Conservation (phyloP, 345 rosid species). For the Rhodamnia argentea region DNA sequence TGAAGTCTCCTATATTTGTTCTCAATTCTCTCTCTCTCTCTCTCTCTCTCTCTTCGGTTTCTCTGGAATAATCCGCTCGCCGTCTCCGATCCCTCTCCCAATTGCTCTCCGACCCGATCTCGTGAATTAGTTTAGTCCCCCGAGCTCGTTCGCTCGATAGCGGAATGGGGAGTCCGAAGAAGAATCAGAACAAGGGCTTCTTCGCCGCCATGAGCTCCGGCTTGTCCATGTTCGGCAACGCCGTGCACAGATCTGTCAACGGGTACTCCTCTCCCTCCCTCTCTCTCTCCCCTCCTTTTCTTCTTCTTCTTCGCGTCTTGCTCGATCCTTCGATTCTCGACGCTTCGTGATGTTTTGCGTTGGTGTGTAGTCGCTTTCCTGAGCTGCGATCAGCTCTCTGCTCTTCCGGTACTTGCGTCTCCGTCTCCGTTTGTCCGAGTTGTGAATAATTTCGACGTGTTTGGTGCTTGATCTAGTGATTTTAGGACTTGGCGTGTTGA, state of each 20-base stretch:
- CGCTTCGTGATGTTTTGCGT: background rate
- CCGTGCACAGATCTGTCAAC: conserved; percentile 62
- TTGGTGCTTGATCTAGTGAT: conserved; percentile 2
- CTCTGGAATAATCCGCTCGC: background rate
- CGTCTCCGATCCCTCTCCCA: background rate
- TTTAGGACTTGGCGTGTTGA: background rate
- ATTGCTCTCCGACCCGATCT: background rate
- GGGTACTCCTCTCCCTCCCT: conserved; percentile 17
- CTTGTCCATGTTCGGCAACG: conserved; percentile 51
- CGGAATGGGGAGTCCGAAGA: conserved; percentile 41
- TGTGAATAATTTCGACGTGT: background rate
- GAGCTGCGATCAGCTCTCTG: background rate
- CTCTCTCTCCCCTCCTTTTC: background rate
- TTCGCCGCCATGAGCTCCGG: conserved; percentile 63
- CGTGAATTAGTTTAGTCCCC: fast-evolving
- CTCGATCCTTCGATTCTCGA: background rate
- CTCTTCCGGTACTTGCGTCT: background rate
- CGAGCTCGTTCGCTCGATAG: background rate
- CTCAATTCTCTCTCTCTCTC: background rate
- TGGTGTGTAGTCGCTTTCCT: background rate
- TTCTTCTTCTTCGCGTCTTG: background rate
- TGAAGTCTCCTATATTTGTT: background rate
- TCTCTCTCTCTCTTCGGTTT: background rate
- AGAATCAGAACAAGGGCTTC: conserved; percentile 45
- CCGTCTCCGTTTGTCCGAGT: background rate